Conservation (phyloP, 2,329 filamentous ascomycete genomes). For the Alternaria brassicicola region DNA sequence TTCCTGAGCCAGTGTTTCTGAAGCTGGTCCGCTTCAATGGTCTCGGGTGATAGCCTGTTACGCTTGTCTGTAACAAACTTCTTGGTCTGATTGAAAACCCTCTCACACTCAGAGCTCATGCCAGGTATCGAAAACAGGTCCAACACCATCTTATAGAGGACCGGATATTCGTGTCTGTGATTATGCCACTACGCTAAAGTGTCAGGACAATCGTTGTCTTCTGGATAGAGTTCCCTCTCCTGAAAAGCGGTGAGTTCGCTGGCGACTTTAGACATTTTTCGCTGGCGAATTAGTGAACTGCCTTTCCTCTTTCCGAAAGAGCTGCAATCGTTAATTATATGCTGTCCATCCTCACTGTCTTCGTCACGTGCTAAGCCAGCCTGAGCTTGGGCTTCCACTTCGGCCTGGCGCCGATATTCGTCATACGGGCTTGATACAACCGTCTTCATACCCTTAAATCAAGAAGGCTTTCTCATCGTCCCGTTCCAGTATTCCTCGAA, state of each 20-base stretch:
- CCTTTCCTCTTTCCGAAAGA: too few relatives aligned
- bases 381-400: background rate
- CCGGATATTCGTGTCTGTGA: slow-evolving; percentile 4
- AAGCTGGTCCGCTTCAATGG: slow-evolving; percentile 6
- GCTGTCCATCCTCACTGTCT: too few relatives aligned
- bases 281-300: too few relatives aligned
- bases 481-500: background rate
- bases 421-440: background rate
- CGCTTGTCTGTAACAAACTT: slow-evolving; percentile 10
- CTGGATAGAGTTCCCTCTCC: too few relatives aligned
- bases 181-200: slow-evolving; percentile 4
- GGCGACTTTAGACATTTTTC: background rate
- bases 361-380: too few relatives aligned
- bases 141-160: slow-evolving; percentile 7
- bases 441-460: background rate
- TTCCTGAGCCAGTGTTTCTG: slow-evolving; percentile 8
- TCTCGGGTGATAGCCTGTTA: slow-evolving; percentile 10
- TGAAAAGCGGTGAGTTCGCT: background rate
- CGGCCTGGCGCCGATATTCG: background rate
- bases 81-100: slow-evolving; percentile 10
- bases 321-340: too few relatives aligned
- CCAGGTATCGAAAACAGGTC: slow-evolving; percentile 7
- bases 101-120: slow-evolving; percentile 14
- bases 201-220: background rate
- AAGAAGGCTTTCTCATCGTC: too few relatives aligned